Evolutionary conservation across 805 yeast species (phyloP).

Genomic region (Metschnikowia anglica): DNA sequence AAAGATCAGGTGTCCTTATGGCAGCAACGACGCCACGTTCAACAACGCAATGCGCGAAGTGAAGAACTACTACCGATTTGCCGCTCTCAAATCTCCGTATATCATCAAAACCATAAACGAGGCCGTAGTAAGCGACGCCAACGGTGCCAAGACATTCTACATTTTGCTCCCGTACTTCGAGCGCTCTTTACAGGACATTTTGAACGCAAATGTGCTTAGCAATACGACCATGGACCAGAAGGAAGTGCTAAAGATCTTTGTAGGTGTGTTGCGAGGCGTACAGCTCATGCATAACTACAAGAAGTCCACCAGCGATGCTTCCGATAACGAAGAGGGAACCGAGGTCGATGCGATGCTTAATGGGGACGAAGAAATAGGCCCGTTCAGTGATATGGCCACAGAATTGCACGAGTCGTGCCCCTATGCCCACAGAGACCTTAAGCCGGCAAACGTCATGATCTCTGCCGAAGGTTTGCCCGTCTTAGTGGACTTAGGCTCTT

Average conservation of each 20-base stretch:
- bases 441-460: slow-evolving; percentile 87
- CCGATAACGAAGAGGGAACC: slow-evolving; percentile 15
- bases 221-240: slow-evolving; percentile 54
- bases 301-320: slow-evolving; percentile 18
- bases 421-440: slow-evolving; percentile 83
- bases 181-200: slow-evolving; percentile 74
- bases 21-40: slow-evolving; percentile 64
- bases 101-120: slow-evolving; percentile 72
- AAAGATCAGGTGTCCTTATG: slow-evolving; percentile 85
- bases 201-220: slow-evolving; percentile 61
- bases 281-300: slow-evolving; percentile 71
- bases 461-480: slow-evolving; percentile 74
- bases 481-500: slow-evolving; percentile 81
- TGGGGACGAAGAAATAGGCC: slow-evolving; percentile 29
- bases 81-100: slow-evolving; percentile 53
- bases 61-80: slow-evolving; percentile 68
- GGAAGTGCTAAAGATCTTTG: slow-evolving; percentile 60
- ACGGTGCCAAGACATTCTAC: slow-evolving; percentile 77
- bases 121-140: slow-evolving; percentile 65
- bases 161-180: slow-evolving; percentile 77
- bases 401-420: slow-evolving; percentile 60
- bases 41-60: slow-evolving; percentile 72
- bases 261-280: slow-evolving; percentile 73
- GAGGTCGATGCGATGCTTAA: slow-evolving; percentile 18
- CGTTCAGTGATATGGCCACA: slow-evolving; percentile 28